These are phyloP conservation scores for Oidiodendron maius DNA, from an alignment of 495 filamentous ascomycete genomes.

Conservation along the genomic window DNA sequence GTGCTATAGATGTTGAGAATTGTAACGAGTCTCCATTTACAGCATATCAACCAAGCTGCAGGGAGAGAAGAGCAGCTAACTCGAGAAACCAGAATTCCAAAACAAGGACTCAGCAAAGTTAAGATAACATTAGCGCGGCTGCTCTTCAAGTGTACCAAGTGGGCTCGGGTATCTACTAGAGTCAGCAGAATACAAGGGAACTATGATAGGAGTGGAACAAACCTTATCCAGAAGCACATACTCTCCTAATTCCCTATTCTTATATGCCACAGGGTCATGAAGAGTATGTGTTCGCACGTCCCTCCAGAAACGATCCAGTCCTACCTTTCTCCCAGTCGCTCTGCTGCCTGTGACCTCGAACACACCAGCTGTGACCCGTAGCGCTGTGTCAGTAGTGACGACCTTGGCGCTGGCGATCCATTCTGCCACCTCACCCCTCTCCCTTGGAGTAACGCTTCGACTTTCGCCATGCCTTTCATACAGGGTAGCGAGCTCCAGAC, in stretches of 20 bases:
- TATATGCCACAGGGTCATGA: conserved; percentile 59
- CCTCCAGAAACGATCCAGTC: conserved; percentile 55
- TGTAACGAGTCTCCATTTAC: too few species aligned
- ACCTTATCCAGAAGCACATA: conserved; percentile 39
- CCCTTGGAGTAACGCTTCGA: conserved; percentile 33
- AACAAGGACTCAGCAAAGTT: too few species aligned
- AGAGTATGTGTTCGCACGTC: conserved; percentile 54
- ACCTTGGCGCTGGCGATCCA: conserved; percentile 56
- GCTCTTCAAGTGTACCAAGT: conserved; percentile 58
- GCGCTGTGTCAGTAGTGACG: conserved; percentile 49
- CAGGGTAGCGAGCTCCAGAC: conserved; percentile 33
- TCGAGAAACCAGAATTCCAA: too few species aligned
- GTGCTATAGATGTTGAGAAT: too few species aligned
- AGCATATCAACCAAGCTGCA: too few species aligned
- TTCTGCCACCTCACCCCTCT: conserved; percentile 52
- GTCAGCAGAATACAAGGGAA: neutral
- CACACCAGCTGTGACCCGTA: conserved; percentile 48
- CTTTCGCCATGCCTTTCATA: conserved; percentile 32
- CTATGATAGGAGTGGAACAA: neutral
- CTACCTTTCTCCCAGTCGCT: conserved; percentile 45
- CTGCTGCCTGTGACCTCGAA: conserved; percentile 55
- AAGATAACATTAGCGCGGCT: too few species aligned
- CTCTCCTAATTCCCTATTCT: conserved; percentile 51
- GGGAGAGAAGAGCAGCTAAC: too few species aligned
- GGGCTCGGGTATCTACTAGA: conserved; percentile 38